Conservation (phyloP, 176 grass and related monocot species). For the Puccinellia tenuiflora region DNA sequence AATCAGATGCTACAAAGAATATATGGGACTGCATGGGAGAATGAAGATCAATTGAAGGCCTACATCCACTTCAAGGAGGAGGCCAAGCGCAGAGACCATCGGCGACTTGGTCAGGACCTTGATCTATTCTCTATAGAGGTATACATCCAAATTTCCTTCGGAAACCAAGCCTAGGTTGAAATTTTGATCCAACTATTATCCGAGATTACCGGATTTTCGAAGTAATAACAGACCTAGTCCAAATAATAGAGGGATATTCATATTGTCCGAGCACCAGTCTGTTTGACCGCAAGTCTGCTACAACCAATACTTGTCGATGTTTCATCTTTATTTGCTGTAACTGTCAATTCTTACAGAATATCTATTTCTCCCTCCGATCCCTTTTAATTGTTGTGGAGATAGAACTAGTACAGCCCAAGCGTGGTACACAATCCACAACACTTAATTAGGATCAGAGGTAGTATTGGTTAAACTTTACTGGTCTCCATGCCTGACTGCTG, state of each 20-base stretch:
- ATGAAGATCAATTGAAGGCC: slow-evolving; percentile 73
- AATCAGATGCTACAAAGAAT: slow-evolving; percentile 97
- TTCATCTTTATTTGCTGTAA: not conserved
- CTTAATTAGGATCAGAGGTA: too few relatives aligned
- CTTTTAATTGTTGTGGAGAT: too few relatives aligned
- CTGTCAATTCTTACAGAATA: not conserved
- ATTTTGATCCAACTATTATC: not conserved
- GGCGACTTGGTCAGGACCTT: slow-evolving; percentile 91
- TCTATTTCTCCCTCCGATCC: too few relatives aligned
- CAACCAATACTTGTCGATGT: not conserved
- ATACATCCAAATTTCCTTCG: not conserved
- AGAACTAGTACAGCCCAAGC: too few relatives aligned
- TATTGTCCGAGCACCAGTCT: too few relatives aligned
- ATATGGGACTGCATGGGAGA: slow-evolving; percentile 98
- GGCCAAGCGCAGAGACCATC: slow-evolving; percentile 88
- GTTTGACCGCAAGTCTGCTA: not conserved
- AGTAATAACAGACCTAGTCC: not conserved
- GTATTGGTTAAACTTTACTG: not conserved
- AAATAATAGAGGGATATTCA: too few relatives aligned
- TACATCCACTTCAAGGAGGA: slow-evolving; percentile 91
- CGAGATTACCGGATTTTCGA: not conserved
- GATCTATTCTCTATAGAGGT: slow-evolving; percentile 99
- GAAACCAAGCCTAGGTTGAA: not conserved
- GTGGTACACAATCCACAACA: too few relatives aligned
- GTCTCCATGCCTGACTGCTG: not conserved